Evolutionary conservation across 148 eudicot genomes (phyloP).

Genomic region (Rhododendron kiyosumense): DNA sequence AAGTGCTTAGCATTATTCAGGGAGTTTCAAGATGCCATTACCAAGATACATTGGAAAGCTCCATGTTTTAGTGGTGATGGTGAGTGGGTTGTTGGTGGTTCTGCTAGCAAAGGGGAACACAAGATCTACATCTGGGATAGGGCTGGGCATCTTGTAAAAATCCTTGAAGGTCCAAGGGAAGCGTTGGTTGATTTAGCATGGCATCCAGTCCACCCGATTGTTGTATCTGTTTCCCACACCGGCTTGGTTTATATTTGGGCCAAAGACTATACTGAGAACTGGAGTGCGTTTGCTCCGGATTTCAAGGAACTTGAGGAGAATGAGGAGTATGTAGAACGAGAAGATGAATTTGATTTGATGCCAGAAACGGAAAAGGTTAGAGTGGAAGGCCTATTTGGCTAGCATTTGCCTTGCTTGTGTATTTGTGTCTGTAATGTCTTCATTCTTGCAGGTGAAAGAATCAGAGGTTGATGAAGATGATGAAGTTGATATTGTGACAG

Average conservation of each 20-base stretch:
- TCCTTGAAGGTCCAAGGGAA: conserved; percentile 96
- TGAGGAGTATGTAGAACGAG: conserved; percentile 96
- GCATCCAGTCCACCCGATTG: conserved; percentile 91
- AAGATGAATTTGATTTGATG: conserved; percentile 89
- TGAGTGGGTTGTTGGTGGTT: conserved; percentile 97
- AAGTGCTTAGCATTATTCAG: conserved; percentile 72
- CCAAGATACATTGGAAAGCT: conserved; percentile 90
- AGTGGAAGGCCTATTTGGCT: conserved; percentile 1
- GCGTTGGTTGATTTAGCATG: conserved; percentile 89
- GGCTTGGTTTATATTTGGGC: conserved; percentile 96
- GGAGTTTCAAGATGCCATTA: conserved; percentile 92
- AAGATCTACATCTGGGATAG: conserved; percentile 95
- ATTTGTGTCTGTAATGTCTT: not conserved
- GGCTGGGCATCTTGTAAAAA: conserved; percentile 95
- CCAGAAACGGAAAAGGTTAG: conserved; percentile 83
- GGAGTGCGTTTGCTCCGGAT: conserved; percentile 99
- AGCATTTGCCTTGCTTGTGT: not conserved
- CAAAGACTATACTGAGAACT: conserved; percentile 89
- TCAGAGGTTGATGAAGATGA: conserved; percentile 72
- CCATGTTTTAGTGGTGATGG: conserved; percentile 98
- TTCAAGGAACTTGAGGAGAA: conserved; percentile 98
- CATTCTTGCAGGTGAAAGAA: conserved; percentile 61
- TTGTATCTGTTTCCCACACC: conserved; percentile 81
- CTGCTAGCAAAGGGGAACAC: conserved; percentile 95
- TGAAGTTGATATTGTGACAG: conserved; percentile 73